phyloP scores from a whole-genome alignment of 2,329 filamentous ascomycete species.

The Ciborinia camelliae region DNA sequence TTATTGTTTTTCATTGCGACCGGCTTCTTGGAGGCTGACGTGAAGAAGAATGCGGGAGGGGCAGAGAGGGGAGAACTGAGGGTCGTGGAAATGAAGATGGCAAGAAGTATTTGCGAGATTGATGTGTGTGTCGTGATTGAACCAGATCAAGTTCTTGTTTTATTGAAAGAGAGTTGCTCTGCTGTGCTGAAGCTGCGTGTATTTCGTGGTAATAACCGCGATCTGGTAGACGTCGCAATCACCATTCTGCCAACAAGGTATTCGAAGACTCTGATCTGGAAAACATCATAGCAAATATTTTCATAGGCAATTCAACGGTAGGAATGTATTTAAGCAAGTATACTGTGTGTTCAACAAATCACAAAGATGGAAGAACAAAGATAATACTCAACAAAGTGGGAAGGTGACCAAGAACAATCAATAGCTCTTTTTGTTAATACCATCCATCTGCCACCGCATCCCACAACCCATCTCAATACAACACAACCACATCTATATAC shows the following conservation, averaged over 20 bases:
- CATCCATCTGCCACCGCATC: not conserved
- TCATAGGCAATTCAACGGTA: not conserved
- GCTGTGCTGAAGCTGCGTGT: not conserved
- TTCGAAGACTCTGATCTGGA: not conserved
- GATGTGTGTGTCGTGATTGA: not conserved
- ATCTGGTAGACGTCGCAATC: not conserved
- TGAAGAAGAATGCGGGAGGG: constrained; percentile 46
- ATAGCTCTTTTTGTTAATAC: not conserved
- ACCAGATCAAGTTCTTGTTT: too few relatives aligned
- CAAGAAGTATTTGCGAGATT: too few relatives aligned
- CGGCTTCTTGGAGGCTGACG: constrained; percentile 45
- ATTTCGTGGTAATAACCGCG: not conserved
- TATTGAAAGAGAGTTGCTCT: not conserved
- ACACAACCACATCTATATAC: not conserved
- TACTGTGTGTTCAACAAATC: constrained; percentile 1
- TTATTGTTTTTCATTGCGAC: constrained; percentile 50
- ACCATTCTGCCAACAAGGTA: not conserved
- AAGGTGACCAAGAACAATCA: not conserved
- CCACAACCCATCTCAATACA: not conserved
- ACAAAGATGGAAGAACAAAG: not conserved
- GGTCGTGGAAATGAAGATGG: not conserved
- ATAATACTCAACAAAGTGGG: too few relatives aligned
- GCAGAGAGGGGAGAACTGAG: too few relatives aligned
- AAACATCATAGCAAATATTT: not conserved
- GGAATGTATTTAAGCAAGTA: not conserved